A percentile compares a stretch with the other conserved stretches of the same genome.
phyloP scores from a whole-genome alignment of 495 filamentous ascomycete species.

The Xylaria venustula region DNA sequence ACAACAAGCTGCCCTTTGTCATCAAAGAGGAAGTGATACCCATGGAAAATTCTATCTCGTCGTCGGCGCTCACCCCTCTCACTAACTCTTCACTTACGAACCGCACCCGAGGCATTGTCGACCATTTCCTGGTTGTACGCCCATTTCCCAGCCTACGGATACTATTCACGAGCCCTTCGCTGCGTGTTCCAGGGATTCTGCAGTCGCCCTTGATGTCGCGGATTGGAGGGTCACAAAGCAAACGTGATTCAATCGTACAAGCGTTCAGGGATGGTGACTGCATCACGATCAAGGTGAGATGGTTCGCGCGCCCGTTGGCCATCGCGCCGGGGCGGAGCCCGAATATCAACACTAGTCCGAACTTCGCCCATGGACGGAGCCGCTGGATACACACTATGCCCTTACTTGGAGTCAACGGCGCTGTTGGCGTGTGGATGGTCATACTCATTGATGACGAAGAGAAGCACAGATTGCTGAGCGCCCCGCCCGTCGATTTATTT shows the following conservation, averaged over 20 bases:
- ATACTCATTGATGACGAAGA: slow-evolving; percentile 56
- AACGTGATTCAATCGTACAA: slow-evolving; percentile 51
- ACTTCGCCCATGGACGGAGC: slow-evolving; percentile 42
- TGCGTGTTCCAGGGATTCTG: slow-evolving; percentile 63
- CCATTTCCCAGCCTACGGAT: slow-evolving; percentile 60
- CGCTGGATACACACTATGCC: slow-evolving; percentile 66
- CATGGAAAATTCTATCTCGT: slow-evolving; percentile 10
- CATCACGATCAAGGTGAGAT: slow-evolving; percentile 61
- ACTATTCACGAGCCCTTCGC: slow-evolving; percentile 64
- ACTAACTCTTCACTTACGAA: slow-evolving; percentile 18
- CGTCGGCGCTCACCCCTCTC: slow-evolving; percentile 2
- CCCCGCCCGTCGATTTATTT: slow-evolving; percentile 7
- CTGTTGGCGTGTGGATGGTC: slow-evolving; percentile 65
- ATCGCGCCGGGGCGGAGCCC: slow-evolving; percentile 51
- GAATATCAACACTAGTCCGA: not conserved
- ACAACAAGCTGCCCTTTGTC: slow-evolving; percentile 35
- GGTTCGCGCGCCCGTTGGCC: slow-evolving; percentile 58
- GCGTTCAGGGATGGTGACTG: slow-evolving; percentile 56
- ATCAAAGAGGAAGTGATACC: slow-evolving; percentile 29
- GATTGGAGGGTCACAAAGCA: slow-evolving; percentile 54
- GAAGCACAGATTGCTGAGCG: slow-evolving; percentile 2
- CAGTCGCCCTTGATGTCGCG: slow-evolving; percentile 61
- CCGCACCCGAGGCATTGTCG: slow-evolving; percentile 43
- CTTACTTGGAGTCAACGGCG: slow-evolving; percentile 53
- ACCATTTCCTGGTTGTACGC: slow-evolving; percentile 62